Percentiles rank a stretch among this genome's conserved stretches.
phyloP scores from a whole-genome alignment of 1,139 yeast genomes.

The Taphrina communis region DNA sequence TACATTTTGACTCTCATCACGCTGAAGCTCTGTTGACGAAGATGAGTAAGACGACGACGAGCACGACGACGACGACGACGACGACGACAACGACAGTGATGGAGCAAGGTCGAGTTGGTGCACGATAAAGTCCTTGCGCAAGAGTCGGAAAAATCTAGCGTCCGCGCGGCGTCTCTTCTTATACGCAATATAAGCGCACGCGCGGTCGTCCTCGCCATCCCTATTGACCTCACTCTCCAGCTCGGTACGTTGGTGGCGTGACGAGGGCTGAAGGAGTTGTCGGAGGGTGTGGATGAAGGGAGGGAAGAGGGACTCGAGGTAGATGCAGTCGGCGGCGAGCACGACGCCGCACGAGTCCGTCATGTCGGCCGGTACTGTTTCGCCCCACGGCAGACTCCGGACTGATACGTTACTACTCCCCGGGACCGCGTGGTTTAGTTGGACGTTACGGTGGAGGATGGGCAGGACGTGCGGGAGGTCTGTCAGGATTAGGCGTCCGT shows the following conservation, averaged over 20 bases:
- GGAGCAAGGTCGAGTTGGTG: not conserved
- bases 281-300: conserved; percentile 23
- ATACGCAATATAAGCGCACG: conserved; percentile 27
- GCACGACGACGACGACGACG: too few relatives aligned
- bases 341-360: conserved; percentile 10
- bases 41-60: too few relatives aligned
- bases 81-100: too few relatives aligned
- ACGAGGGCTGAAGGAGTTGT: not conserved
- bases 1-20: not conserved
- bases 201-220: not conserved
- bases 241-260: too few relatives aligned
- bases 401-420: not conserved
- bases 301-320: conserved; percentile 26
- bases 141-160: conserved; percentile 13
- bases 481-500: conserved; percentile 9
- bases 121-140: conserved; percentile 13
- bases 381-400: conserved; percentile 23
- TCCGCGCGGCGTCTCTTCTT: conserved; percentile 37
- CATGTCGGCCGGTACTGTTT: not conserved
- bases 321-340: conserved; percentile 31
- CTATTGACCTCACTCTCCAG: too few relatives aligned
- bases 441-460: conserved; percentile 16
- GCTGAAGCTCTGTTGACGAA: not conserved
- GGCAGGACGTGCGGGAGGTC: conserved; percentile 26
- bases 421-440: not conserved